These are phyloP conservation scores for Euphrasia confusa DNA, from an alignment of 257 asterid species.

Conservation along the genomic window DNA sequence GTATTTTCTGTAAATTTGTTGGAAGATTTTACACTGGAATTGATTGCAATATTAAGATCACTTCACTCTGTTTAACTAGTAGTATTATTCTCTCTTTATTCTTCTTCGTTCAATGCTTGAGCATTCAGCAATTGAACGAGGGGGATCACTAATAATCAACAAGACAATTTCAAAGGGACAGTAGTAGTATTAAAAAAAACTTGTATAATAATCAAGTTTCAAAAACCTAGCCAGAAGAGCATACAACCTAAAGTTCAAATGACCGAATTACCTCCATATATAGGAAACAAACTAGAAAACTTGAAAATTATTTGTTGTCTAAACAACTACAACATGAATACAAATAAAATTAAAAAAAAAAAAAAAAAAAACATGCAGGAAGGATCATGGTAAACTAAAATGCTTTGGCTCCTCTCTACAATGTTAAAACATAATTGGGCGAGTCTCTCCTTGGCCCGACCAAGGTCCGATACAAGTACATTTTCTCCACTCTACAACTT, in stretches of 20 bases:
- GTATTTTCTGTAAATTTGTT: neutral
- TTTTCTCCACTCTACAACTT: constrained; percentile 52
- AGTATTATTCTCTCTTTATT: no score
- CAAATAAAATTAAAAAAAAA: neutral
- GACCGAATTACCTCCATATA: constrained; percentile 22
- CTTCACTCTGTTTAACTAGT: no score
- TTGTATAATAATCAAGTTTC: no score
- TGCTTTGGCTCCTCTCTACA: constrained; percentile 29
- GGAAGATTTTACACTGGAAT: neutral
- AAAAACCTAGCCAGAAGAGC: no score
- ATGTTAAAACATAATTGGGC: constrained; percentile 60
- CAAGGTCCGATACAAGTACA: constrained; percentile 73
- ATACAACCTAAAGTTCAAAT: constrained; percentile 15
- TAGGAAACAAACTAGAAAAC: constrained; percentile 23
- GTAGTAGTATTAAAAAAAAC: no score
- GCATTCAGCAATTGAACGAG: no score
- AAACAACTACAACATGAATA: constrained; percentile 12
- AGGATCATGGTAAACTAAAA: neutral
- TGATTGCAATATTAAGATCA: neutral
- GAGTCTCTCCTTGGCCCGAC: constrained; percentile 76
- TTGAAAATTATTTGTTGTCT: constrained; percentile 18
- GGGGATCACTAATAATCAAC: no score
- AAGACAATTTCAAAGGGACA: no score
- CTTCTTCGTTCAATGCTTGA: no score
- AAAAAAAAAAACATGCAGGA: neutral